Base-by-base conservation (phyloP, 225 moss, liverwort and hornwort species). In the Physcomitrellopsis africana region DNA sequence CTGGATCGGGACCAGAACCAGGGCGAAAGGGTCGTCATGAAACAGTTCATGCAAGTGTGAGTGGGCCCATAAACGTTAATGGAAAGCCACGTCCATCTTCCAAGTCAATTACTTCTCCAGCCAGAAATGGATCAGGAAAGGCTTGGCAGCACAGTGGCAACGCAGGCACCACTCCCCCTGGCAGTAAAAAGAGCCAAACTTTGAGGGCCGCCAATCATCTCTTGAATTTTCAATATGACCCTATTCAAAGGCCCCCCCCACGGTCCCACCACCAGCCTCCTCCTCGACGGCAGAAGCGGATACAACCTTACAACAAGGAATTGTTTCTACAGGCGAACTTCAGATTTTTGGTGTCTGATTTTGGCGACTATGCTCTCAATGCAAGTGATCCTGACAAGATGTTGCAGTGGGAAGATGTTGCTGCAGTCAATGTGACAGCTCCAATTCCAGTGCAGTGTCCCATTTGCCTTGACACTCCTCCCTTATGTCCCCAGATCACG, bases 381-480 rank as follows among this genome's bases (percentile, higher is more conserved):
- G 90, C 97, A 51, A 87, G 90, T 68, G 97, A 99, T 77, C 97
- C 97, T 0, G 97, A 99, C 77, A 99, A 93, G 87, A 99, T 99
- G 97, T 76, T 99, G 60, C 87, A 99, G 54, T 99, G 97, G 97
- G 97, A 99, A 74, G 97, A 99, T 66, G 95, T 99, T 54, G 85
- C 95, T 55, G 97, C 95, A 44, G 95, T 99, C 44, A 88, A 93
- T 76, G 84, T 99, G 49, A 83, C 90, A 54, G 94, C 97, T 66
- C 93, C 97, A 62, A 83, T 82, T 48, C 93, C 97, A 32, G 93
- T 99, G 59, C 95, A 92, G 54, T 99, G 97, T 67, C 97, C 97
- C 19, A 95, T 99, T 72, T 99, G 97, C 72, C 82, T 99, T 58
- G 97, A 99, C 23, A 82, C 79, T 32, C 89, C 80, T 72, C 97